Base-by-base conservation (phyloP, 768 basidiomycete species). In the Hypholoma sublateritium region DNA sequence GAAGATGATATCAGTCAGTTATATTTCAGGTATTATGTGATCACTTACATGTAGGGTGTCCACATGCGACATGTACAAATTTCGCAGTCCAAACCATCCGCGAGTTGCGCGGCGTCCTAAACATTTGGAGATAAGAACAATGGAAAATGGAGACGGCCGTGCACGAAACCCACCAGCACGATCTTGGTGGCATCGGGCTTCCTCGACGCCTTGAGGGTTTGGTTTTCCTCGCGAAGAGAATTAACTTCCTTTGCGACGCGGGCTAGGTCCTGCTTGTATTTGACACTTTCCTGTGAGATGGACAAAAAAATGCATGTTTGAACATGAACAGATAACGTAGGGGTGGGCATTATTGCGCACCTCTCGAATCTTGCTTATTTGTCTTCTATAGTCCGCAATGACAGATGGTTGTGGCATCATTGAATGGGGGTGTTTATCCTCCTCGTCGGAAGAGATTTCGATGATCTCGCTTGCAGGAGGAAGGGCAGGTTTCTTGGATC, bases 31-130 rank as follows among this genome's bases (percentile, higher is more conserved):
- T 41, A 13, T 17, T 32, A 6, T 7, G 28, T 32, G 28, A 9
- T 32, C 7, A 74, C 86, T 41, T 62, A 89, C 88, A 79, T 76
- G 62, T 81, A 86, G 0, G 89, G 88, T 7, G 74, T 72, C 85
- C 86, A 88, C 81, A 90, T 83, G 56, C 77, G 78, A 41, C 69
- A 57, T 0, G 80, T 77, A 66, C 89, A 91, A 41, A 91, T 80
- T 57, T 86, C 86, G 64, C 89, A 91, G 41, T 70, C 75, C 12
- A 83, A 66, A 45, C 76, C 64, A 22, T 89, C 87, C 28, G 83
- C 81, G 0, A 90, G 58, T 35, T 77, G 62, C 0, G 69, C 61
- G n/a, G 70, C 22, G 57, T 79, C 72, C 83, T 84, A 46, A 12
- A 39, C 41, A 13, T 43, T 4, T 16, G 19, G 17, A 53, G 42